phyloP scores from a whole-genome alignment of 768 basidiomycete species.

The Boletus barrowsii region DNA sequence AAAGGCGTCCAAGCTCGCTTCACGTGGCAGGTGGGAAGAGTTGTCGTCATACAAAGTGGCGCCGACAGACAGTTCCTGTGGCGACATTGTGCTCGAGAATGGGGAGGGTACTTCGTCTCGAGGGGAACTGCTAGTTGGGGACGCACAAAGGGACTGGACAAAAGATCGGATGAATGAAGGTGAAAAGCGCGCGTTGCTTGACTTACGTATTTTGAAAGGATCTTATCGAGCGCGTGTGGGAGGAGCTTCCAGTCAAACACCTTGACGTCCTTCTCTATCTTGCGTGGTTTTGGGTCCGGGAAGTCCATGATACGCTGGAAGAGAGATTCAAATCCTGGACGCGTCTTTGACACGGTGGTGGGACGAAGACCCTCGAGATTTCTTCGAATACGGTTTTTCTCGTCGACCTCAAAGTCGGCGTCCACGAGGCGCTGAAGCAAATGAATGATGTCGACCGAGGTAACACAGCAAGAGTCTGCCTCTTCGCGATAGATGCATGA shows the following conservation, averaged over 20 bases:
- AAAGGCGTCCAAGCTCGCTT: slow-evolving; percentile 15
- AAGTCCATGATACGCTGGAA: slow-evolving; percentile 97
- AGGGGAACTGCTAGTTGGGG: slow-evolving; percentile 30
- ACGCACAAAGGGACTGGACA: slow-evolving; percentile 46
- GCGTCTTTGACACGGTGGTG: slow-evolving; percentile 85
- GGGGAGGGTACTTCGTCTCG: slow-evolving; percentile 26
- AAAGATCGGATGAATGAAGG: slow-evolving; percentile 1
- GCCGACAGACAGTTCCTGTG: not conserved
- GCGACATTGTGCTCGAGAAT: slow-evolving; percentile 30
- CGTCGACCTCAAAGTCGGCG: slow-evolving; percentile 81
- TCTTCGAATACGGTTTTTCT: slow-evolving; percentile 93
- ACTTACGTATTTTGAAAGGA: slow-evolving; percentile 81
- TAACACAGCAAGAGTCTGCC: slow-evolving; percentile 76
- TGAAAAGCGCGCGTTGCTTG: not conserved
- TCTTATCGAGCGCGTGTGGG: slow-evolving; percentile 73
- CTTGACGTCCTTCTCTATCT: slow-evolving; percentile 96
- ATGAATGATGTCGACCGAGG: slow-evolving; percentile 94
- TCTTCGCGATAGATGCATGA: slow-evolving; percentile 92
- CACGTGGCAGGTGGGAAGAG: slow-evolving; percentile 5
- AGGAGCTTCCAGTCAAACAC: slow-evolving; percentile 76
- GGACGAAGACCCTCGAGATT: slow-evolving; percentile 93
- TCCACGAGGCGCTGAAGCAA: slow-evolving; percentile 79
- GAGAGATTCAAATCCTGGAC: slow-evolving; percentile 75
- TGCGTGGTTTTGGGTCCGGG: slow-evolving; percentile 88
- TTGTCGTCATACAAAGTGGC: slow-evolving; percentile 19